Evolutionary conservation across 2,329 filamentous ascomycete species (phyloP).

Genomic region (Pseudonectria buxi): DNA sequence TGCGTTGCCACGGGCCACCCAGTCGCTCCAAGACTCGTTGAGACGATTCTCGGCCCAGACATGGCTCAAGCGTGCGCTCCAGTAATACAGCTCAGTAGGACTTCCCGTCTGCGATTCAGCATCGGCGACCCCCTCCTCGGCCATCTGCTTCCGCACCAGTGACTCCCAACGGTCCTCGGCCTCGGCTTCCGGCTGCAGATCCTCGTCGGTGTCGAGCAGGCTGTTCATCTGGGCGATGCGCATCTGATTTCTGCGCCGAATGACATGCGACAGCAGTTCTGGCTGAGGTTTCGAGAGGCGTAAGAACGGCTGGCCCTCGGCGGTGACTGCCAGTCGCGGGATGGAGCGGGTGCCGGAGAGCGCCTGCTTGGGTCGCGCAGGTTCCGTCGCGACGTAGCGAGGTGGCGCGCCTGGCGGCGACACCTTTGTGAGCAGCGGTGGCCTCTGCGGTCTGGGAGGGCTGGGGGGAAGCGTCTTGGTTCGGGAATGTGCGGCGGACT

Average conservation of each 20-base stretch:
- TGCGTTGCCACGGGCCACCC: constrained; percentile 34
- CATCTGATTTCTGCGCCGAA: constrained; percentile 44
- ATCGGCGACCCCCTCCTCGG: constrained; percentile 7
- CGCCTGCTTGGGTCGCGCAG: constrained; percentile 41
- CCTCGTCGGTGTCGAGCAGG: constrained; percentile 33
- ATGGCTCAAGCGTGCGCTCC: constrained; percentile 23
- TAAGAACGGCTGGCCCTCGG: constrained; percentile 56
- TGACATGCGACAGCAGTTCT: constrained; percentile 45
- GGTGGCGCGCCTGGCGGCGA: constrained; percentile 31
- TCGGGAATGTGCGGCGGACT: constrained; percentile 15
- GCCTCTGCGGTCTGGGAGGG: constrained; percentile 8
- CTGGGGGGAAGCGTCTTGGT: constrained; percentile 9
- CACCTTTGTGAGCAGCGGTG: constrained; percentile 27
- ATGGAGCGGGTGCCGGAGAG: constrained; percentile 38
- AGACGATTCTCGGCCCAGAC: constrained; percentile 27
- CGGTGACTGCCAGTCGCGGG: constrained; percentile 48
- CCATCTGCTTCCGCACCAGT: constrained; percentile 25
- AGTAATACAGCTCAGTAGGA: constrained; percentile 22
- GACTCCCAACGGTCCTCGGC: constrained; percentile 46
- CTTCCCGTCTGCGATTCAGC: constrained; percentile 2
- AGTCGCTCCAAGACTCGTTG: constrained; percentile 29
- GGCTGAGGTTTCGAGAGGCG: constrained; percentile 62
- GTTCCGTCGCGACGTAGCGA: constrained; percentile 40
- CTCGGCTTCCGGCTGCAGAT: constrained; percentile 21
- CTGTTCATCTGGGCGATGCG: constrained; percentile 36